A percentile compares a stretch with the other conserved stretches of the same genome.
Evolutionary conservation across 2,329 filamentous ascomycete genomes (phyloP).

Genomic region (Annulohypoxylon truncatum): DNA sequence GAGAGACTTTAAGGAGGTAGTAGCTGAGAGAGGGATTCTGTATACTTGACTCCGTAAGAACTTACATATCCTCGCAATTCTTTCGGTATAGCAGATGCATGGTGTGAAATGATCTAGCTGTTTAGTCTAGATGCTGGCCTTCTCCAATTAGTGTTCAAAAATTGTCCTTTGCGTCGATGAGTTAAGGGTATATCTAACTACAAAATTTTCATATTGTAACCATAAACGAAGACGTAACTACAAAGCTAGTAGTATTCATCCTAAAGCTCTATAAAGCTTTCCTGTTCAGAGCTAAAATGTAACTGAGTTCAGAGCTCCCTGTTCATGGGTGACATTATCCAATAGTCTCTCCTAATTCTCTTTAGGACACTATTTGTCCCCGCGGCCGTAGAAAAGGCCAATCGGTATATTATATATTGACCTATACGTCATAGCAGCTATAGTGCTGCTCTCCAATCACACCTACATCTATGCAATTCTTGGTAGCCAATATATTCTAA

Average conservation of each 20-base stretch:
- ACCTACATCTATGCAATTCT: background rate
- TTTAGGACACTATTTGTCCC: background rate
- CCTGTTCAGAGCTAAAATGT: background rate
- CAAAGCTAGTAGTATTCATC: background rate
- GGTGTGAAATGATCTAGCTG: background rate
- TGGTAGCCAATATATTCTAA: conserved; percentile 16
- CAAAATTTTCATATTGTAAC: too few species aligned
- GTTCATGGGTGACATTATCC: background rate
- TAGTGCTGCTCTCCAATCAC: background rate
- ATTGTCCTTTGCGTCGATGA: background rate
- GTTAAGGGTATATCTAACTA: too few species aligned
- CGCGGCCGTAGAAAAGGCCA: background rate
- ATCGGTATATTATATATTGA: background rate
- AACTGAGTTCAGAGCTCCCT: background rate
- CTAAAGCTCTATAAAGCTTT: background rate
- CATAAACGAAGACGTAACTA: too few species aligned
- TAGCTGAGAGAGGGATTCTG: conserved; percentile 7
- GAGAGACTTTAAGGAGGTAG: conserved; percentile 26
- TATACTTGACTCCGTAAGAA: background rate
- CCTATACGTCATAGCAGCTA: background rate
- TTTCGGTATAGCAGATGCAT: background rate
- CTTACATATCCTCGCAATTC: background rate
- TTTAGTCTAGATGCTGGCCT: too few species aligned
- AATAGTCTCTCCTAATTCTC: background rate
- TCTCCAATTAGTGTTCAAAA: background rate